Conservation (phyloP, 352 stramenopile genomes). For the Aphanomyces euteiches region DNA sequence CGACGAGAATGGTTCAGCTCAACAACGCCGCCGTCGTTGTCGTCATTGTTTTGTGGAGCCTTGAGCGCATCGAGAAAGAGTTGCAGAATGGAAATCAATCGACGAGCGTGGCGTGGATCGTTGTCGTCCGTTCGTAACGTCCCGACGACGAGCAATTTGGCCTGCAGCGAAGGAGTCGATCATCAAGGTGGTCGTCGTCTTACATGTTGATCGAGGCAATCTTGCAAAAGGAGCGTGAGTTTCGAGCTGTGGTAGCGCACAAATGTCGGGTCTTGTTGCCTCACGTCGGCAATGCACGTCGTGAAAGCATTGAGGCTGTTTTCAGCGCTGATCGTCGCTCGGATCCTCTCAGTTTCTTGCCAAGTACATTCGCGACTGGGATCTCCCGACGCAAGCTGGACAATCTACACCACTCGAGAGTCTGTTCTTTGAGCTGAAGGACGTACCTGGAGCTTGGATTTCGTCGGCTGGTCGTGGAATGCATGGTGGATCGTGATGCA, state of each 20-base stretch:
- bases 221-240: conserved; percentile 70
- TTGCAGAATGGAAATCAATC: conserved; percentile 21
- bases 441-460: conserved; percentile 57
- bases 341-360: conserved; percentile 28
- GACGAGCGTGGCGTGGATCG: not conserved
- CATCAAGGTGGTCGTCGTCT: not conserved
- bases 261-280: conserved; percentile 47
- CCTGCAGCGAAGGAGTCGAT: not conserved
- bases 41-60: too few species aligned
- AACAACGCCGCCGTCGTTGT: too few species aligned
- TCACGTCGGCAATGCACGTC: conserved; percentile 52
- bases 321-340: conserved; percentile 35
- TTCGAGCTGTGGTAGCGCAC: conserved; percentile 78
- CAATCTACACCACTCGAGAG: conserved; percentile 35
- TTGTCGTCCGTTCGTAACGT: conserved; percentile 13
- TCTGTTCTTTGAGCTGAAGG: not conserved
- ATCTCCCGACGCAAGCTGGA: conserved; percentile 47
- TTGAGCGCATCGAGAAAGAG: conserved; percentile 18
- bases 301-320: conserved; percentile 56
- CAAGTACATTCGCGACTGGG: conserved; percentile 10
- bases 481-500: conserved; percentile 57
- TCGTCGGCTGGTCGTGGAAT: conserved; percentile 40
- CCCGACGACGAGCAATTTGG: conserved; percentile 18
- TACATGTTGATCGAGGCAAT: conserved; percentile 31
- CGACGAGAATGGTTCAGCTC: too few species aligned